Evolutionary conservation across 176 grass and related monocot genomes (phyloP).

Genomic region (Avena sativa): DNA sequence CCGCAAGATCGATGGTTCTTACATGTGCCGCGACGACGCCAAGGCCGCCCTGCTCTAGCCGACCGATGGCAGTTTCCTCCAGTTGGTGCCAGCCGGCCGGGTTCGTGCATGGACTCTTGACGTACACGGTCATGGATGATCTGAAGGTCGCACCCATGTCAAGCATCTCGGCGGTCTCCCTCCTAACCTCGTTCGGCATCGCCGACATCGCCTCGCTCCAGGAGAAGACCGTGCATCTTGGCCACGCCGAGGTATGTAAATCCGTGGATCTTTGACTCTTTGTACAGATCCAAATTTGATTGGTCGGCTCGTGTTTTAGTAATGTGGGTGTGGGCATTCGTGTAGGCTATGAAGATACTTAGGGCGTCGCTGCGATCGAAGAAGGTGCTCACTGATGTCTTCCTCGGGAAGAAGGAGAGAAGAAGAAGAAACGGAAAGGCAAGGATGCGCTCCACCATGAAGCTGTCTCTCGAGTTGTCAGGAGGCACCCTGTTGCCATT

Average conservation of each 20-base stretch:
- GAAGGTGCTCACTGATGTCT: conserved; percentile 51
- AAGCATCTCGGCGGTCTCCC: conserved; percentile 30
- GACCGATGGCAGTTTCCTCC: neutral
- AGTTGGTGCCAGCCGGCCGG: neutral
- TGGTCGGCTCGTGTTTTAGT: neutral
- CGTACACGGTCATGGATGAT: conserved; percentile 55
- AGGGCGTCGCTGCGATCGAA: conserved; percentile 41
- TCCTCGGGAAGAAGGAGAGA: conserved; percentile 25
- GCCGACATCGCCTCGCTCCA: conserved; percentile 29
- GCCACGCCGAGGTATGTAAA: neutral
- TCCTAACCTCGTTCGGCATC: conserved; percentile 38
- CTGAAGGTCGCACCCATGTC: conserved; percentile 58
- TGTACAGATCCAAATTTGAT: neutral
- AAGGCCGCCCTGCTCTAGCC: conserved; percentile 13
- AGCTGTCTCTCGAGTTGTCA: neutral
- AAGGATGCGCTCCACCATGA: neutral
- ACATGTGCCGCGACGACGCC: neutral
- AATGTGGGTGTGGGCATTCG: neutral
- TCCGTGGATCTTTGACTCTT: too few relatives aligned
- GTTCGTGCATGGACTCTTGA: neutral
- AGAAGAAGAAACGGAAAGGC: neutral
- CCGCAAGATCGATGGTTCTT: conserved; percentile 10
- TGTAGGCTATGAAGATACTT: conserved; percentile 42
- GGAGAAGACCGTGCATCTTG: conserved; percentile 34
- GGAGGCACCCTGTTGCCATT: neutral